Conservation (phyloP, 1,284 basidiomycete species). For the Porodaedalea pini region DNA sequence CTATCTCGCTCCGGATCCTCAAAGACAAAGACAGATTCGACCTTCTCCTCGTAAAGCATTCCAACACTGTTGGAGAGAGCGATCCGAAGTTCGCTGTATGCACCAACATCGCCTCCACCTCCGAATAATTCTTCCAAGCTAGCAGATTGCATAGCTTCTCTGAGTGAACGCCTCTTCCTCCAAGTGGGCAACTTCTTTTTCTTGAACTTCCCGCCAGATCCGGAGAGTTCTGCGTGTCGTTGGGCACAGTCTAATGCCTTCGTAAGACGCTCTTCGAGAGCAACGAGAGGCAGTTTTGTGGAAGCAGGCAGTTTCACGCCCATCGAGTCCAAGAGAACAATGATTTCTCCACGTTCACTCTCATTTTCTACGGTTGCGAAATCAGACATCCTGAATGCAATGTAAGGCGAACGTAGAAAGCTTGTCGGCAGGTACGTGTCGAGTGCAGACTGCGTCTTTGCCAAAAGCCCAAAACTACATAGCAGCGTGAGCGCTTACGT, state of each 20-base stretch:
- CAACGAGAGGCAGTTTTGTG: constrained; percentile 3
- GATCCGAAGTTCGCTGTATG: background rate
- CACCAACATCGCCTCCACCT: background rate
- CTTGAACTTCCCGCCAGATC: background rate
- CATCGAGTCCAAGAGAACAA: background rate
- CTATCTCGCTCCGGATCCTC: background rate
- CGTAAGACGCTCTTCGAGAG: constrained; percentile 4
- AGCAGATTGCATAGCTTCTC: background rate
- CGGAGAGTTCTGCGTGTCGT: background rate
- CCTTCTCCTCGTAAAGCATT: background rate
- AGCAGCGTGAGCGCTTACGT: too few relatives aligned
- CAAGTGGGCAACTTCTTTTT: background rate
- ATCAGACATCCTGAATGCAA: too few relatives aligned
- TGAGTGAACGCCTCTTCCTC: background rate
- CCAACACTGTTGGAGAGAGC: background rate
- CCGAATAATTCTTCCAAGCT: background rate
- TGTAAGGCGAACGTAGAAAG: too few relatives aligned
- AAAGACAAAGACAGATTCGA: background rate
- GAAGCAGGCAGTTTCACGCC: constrained; percentile 3
- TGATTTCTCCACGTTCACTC: constrained; percentile 5
- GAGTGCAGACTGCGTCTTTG: too few relatives aligned
- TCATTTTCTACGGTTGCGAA: too few relatives aligned
- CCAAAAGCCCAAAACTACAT: too few relatives aligned
- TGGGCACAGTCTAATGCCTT: constrained; percentile 8
- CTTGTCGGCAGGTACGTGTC: too few relatives aligned